These are phyloP conservation scores for Suillus fuscotomentosus DNA, from an alignment of 768 basidiomycete species.

Conservation along the genomic window DNA sequence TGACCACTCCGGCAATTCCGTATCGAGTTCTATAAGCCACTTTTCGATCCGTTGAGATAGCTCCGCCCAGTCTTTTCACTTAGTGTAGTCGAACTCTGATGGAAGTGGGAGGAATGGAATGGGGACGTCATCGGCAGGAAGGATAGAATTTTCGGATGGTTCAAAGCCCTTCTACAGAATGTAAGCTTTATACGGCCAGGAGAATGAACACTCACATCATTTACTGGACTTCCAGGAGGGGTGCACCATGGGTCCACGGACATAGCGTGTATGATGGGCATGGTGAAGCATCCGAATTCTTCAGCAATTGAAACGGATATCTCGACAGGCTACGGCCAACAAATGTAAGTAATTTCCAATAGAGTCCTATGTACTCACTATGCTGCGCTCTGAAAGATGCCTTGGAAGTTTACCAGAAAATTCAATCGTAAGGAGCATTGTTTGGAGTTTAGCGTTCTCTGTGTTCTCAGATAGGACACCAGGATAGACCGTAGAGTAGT, in stretches of 20 bases:
- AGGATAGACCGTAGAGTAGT: not conserved
- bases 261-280: not conserved
- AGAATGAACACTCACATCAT: not conserved
- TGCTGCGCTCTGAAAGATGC: not conserved
- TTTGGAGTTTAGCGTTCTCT: not conserved
- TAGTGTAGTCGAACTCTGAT: not conserved
- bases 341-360: not conserved
- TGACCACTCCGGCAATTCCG: not conserved
- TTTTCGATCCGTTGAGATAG: constrained; percentile 4
- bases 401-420: not conserved
- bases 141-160: not conserved
- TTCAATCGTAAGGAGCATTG: not conserved
- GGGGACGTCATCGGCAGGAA: not conserved
- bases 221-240: not conserved
- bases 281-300: not conserved
- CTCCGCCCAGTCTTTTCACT: not conserved
- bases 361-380: not conserved
- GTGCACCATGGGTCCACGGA: not conserved
- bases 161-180: not conserved
- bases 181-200: not conserved
- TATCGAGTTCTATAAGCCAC: constrained; percentile 1
- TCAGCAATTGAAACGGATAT: not conserved
- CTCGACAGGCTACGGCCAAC: not conserved
- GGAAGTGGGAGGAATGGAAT: not conserved
- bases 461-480: not conserved